These are phyloP conservation scores for Chaetothyriales sp. DNA, from an alignment of 2,329 filamentous ascomycete genomes.

Conservation along the genomic window DNA sequence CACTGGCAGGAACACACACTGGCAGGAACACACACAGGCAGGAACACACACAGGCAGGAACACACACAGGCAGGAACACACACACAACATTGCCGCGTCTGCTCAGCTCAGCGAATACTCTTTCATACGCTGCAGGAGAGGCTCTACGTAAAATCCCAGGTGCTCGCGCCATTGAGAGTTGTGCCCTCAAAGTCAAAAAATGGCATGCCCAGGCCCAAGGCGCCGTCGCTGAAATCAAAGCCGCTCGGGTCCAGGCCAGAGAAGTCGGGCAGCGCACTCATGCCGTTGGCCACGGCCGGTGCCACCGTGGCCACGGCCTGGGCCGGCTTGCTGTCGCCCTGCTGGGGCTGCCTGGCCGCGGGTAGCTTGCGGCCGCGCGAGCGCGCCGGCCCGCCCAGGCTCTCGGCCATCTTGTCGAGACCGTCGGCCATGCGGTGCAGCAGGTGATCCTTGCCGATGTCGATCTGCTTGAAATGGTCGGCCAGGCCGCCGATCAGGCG, in stretches of 20 bases:
- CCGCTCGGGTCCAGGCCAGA: conserved; percentile 10
- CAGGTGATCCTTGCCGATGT: conserved; percentile 22
- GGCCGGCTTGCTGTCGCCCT: conserved; percentile 1
- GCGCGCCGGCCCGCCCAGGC: conserved; percentile 11
- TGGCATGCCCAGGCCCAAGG: conserved; percentile 18
- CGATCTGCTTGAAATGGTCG: conserved; percentile 20
- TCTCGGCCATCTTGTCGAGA: conserved; percentile 22
- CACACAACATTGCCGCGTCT: no score
- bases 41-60: no score
- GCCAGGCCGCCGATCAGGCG: conserved; percentile 20
- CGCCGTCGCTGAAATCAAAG: conserved; percentile 18
- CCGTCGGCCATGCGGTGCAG: conserved; percentile 23
- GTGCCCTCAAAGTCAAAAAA: conserved; percentile 21
- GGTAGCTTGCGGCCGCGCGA: conserved; percentile 6
- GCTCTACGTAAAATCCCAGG: conserved; percentile 14
- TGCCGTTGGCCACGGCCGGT: conserved; percentile 4
- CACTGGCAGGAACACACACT: no score
- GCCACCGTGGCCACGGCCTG: conserved; percentile 4
- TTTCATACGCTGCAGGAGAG: no score
- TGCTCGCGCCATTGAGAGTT: conserved; percentile 10
- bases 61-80: no score
- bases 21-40: no score
- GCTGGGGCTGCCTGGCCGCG: not conserved
- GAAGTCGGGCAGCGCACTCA: conserved; percentile 10
- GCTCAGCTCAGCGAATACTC: no score